Base-by-base conservation (phyloP, 495 filamentous ascomycete species). In the Chaetomium cochliodes region DNA sequence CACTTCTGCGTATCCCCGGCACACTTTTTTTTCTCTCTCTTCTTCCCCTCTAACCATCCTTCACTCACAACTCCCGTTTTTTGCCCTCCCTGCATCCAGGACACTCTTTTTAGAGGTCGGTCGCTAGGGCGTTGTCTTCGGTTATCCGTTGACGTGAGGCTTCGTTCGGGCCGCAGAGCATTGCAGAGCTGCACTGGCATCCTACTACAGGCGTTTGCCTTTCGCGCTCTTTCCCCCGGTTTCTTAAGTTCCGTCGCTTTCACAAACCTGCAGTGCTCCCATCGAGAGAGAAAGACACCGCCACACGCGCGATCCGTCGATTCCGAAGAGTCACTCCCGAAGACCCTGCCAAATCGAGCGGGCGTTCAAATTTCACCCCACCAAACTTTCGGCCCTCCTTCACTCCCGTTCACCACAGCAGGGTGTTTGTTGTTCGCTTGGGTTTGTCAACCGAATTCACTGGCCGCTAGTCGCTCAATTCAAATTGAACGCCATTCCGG, bases 1-100 rank as follows among this genome's bases (percentile, higher is more conserved):
- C 67, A 68, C 57, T 60, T 61, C 60, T 33, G 49, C 62, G 33
- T 55, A 56, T 64, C 64, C 66, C 57, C 64, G 62, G 53, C 62
- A 62, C 65, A 64, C 58, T 61, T 72, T 71, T 71, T 72, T 62
- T 65, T 62, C 50, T 54, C 51, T 30, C 57, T 61, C 46, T 61
- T 51, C 50, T 58, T 33, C 49, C 30, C 50, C 52, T 47, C 52
- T 15, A 50, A 55, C 63, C 64, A 58, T 55, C 57, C 70, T 56
- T 68, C 62, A 59, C 42, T 60, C 49, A 28, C 46, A 63, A 26
- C 63, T 46, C 25, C 56, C 39, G 49, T 56, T 49, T 58, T 58
- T 54, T 51, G 26, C 62, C 63, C 54, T 44, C 46, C 51, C 55
- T 63, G 56, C 64, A 51, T 53, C 58, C 53, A 44, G 60, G 60